Conservation (phyloP, 108 stramenopile genomes). For the Cyclotella choctawhatcheeana region DNA sequence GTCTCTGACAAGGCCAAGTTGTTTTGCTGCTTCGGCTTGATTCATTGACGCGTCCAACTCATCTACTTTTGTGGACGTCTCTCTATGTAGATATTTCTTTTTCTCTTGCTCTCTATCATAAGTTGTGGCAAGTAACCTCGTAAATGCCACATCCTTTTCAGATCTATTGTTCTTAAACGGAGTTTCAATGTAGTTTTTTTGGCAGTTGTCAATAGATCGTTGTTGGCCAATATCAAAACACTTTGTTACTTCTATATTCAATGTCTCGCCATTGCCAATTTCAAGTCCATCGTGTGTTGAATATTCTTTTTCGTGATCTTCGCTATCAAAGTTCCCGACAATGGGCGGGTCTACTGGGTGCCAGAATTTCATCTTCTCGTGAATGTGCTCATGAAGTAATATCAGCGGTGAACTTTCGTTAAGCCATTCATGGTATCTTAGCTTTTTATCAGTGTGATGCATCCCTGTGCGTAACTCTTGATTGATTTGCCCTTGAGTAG, state of each 20-base stretch:
- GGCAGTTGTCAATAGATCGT: neutral
- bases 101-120: no score
- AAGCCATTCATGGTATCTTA: neutral
- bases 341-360: neutral
- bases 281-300: neutral
- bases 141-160: no score
- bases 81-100: no score
- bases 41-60: no score
- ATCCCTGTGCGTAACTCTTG: neutral
- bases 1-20: no score
- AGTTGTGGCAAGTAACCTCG: no score
- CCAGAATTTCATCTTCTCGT: neutral
- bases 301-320: neutral
- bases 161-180: neutral
- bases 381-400: neutral
- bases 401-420: neutral
- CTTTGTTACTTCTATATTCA: constrained; percentile 1
- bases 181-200: constrained; percentile 10
- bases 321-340: neutral
- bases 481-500: neutral
- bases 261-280: neutral
- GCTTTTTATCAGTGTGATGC: neutral
- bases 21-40: no score
- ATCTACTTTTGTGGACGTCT: no score
- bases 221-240: constrained; percentile 11